Evolutionary conservation across 2,329 filamentous ascomycete species (phyloP), one percentile per base, ranked within the genome.

Genomic region (Verticillium isaacii): DNA sequence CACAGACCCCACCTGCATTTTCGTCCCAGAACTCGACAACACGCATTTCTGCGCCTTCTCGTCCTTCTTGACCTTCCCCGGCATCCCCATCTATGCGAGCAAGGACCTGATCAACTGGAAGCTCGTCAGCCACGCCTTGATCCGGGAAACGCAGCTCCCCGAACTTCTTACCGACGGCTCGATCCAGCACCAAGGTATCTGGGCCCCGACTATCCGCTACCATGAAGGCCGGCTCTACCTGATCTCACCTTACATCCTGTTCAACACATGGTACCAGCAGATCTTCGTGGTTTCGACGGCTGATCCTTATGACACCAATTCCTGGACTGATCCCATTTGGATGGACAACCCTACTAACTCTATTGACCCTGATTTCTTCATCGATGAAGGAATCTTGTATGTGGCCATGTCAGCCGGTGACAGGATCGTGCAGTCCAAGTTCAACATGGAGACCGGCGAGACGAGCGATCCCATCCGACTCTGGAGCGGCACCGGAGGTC

Each of bases 331-430:
- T 34, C 69, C 70, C 0, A 66, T 72, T 0, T 66, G 64, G 1
- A 72, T 71, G 36, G 63, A 62, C 6, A 65, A 69, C 17, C 64
- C 59, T 0, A 59, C 58, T 3, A 62, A 64, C n/a, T 65, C 67
- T 7, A 72, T 72, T 59, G 85, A 88, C 60, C 81, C 83, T 32
- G 5, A 71, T 5, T 54, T 71, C 0, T 83, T 85, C 66, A 81
- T 86, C 58, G 77, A 79, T 1, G 79, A 86, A 56, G 84, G 83
- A 1, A 81, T 77, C 61, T 73, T 78, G 0, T 87, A 85, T 61
- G 78, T 84, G 3, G 76, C 75, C 0, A 77, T 74, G 3, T 73
- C 69, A 62, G 65, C 1, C 36, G 78, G 74, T 1, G 45, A 52
- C 19, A 52, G 45, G 9, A 76, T 81, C 2, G 68, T 78, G 39